Percentiles rank a stretch among this genome's conserved stretches.
These are phyloP conservation scores for Candida sp. DNA, from an alignment of 1,139 yeast species.

Conservation along the genomic window DNA sequence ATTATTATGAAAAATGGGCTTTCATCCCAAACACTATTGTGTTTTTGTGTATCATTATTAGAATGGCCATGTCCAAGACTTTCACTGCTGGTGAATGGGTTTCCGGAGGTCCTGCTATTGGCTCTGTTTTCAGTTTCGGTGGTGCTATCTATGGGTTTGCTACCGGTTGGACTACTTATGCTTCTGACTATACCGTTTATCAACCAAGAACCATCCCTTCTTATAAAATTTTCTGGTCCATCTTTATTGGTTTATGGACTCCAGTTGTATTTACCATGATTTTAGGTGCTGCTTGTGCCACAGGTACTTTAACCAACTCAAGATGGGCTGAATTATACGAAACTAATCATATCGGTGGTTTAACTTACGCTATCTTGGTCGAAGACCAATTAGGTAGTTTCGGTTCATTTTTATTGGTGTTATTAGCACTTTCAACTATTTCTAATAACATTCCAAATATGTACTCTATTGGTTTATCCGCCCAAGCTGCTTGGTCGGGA, in stretches of 20 bases:
- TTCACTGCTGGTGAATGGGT: slow-evolving; percentile 49
- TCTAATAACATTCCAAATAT: slow-evolving; percentile 92
- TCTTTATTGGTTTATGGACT: slow-evolving; percentile 57
- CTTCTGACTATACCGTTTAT: slow-evolving; percentile 90
- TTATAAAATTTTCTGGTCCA: slow-evolving; percentile 57
- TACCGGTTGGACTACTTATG: slow-evolving; percentile 93
- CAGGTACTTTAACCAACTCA: slow-evolving; percentile 49
- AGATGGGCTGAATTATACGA: slow-evolving; percentile 53
- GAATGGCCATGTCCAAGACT: slow-evolving; percentile 64
- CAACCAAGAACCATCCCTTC: slow-evolving; percentile 63
- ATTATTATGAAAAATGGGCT: slow-evolving; percentile 76
- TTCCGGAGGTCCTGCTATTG: slow-evolving; percentile 65
- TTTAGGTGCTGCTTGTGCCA: slow-evolving; percentile 85
- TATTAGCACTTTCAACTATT: slow-evolving; percentile 78
- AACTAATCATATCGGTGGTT: slow-evolving; percentile 71
- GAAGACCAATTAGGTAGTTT: slow-evolving; percentile 80
- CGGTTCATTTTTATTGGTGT: slow-evolving; percentile 85
- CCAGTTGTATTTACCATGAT: slow-evolving; percentile 75
- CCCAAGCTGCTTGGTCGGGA: slow-evolving; percentile 78
- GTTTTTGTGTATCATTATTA: slow-evolving; percentile 74
- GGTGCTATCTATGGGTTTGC: slow-evolving; percentile 86
- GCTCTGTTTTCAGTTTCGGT: slow-evolving; percentile 78
- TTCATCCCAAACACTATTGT: slow-evolving; percentile 82
- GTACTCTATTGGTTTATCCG: slow-evolving; percentile 84
- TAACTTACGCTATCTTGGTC: slow-evolving; percentile 73